Base-by-base conservation (phyloP, 163 green algal genomes). In the Chlamydomonas reinhardtii region DNA sequence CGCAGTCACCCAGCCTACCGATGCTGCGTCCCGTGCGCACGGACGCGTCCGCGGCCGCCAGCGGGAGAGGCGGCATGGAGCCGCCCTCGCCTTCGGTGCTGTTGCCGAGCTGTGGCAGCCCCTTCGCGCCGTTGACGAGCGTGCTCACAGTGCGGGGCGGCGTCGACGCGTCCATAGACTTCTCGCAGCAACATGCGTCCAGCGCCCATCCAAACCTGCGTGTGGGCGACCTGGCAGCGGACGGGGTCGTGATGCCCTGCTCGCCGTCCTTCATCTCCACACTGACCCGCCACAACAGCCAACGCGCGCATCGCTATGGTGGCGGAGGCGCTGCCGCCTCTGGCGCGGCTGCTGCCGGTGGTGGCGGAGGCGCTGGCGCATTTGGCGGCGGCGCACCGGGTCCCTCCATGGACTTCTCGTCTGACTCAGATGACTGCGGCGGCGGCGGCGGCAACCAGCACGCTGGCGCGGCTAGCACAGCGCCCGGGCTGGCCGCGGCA, bases 131-230 rank as follows among this genome's bases (percentile, higher is more conserved):
- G 64, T n/a, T 84, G 29, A 34, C 76, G 1, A 74, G 64, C 39
- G 39, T 84, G n/a, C 76, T 84, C 1, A 84, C 65, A 4, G 73
- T 85, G 8, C 48, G 69, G 11, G 79, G 79, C 68, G 79, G 79
- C 27, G 29, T 85, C 69, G 79, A 85, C 14, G 79, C 68, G 12
- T 78, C 68, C 54, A 71, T 85, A 34, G 79, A 85, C 54, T 77
- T 85, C 22, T 35, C 76, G 5, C 39, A 68, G 17, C 71, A 71
- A 16, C 29, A 52, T 11, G 14, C 65, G 65, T 56, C 48, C 6
- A 14, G 48, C 48, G 14, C 48, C 6, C 14, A 56, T 17, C 48
- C 14, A 17, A 12, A 56, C 48, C 48, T 56, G 14, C 48, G 48
- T 19, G 48, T 56, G 48, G 48, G 48, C 48, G 48, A 56, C 14